Evolutionary conservation across 352 stramenopile genomes (phyloP).

Genomic region (Pythium sp.): DNA sequence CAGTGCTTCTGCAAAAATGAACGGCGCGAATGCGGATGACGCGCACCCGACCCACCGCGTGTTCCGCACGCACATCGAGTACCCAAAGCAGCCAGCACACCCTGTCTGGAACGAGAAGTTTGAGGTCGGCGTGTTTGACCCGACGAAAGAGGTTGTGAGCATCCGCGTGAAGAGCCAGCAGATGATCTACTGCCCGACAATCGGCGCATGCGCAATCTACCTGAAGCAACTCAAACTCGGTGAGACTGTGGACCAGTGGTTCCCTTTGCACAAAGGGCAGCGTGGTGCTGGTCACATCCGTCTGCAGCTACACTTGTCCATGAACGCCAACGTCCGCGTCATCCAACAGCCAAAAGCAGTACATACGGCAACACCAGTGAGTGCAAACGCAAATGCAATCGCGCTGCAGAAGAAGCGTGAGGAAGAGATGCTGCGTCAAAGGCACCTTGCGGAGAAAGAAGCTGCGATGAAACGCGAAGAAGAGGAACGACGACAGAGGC

Average conservation of each 20-base stretch:
- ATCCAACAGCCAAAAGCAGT: constrained; percentile 5
- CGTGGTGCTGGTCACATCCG: constrained; percentile 40
- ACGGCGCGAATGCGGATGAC: constrained; percentile 2
- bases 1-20: neutral
- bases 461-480: neutral
- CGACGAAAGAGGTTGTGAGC: constrained; percentile 49
- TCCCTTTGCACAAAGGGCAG: constrained; percentile 52
- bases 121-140: constrained; percentile 46
- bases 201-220: constrained; percentile 57
- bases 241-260: constrained; percentile 47
- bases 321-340: constrained; percentile 12
- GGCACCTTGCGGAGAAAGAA: constrained; percentile 9
- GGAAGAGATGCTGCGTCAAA: constrained; percentile 10
- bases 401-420: constrained; percentile 18
- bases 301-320: constrained; percentile 48
- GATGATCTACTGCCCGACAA: constrained; percentile 55
- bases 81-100: constrained; percentile 24
- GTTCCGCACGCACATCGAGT: constrained; percentile 61
- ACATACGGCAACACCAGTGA: neutral
- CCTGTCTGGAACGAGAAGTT: constrained; percentile 83
- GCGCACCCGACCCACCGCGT: constrained; percentile 31
- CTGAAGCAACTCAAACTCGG: constrained; percentile 50
- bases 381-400: neutral
- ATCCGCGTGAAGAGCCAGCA: constrained; percentile 76
- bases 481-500: neutral